Conservation (phyloP, 1,139 yeast species). For the Sugiyamaella grinbergsii region DNA sequence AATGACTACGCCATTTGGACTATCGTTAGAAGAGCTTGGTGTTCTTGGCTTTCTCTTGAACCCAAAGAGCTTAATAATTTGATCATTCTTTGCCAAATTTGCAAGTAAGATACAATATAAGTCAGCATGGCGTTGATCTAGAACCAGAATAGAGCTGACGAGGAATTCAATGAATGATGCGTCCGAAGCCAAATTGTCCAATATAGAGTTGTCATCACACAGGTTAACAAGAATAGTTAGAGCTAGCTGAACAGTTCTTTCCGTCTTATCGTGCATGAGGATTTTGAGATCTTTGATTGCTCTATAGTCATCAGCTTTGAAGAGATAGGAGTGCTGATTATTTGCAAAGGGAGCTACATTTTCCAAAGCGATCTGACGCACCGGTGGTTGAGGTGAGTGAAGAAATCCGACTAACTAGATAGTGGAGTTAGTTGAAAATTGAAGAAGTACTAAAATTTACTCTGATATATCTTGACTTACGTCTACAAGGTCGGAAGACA, state of each 20-base stretch:
- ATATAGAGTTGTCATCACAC: conserved; percentile 65
- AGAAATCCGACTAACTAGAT: conserved; percentile 65
- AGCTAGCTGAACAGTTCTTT: conserved; percentile 48
- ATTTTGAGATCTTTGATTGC: conserved; percentile 75
- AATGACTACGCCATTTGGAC: conserved; percentile 9
- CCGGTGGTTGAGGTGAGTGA: conserved; percentile 80
- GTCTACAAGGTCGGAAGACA: conserved; percentile 31
- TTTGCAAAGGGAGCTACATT: conserved; percentile 81
- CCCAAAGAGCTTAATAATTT: conserved; percentile 58
- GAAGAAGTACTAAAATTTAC: background rate
- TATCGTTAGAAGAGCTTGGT: conserved; percentile 7
- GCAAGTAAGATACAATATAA: conserved; percentile 81
- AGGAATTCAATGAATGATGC: conserved; percentile 58
- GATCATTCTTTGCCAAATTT: conserved; percentile 79
- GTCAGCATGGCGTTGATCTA: conserved; percentile 70
- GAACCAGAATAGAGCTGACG: conserved; percentile 53
- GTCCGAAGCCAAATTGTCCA: conserved; percentile 67
- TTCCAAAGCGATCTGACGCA: conserved; percentile 82
- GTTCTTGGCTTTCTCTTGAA: conserved; percentile 41
- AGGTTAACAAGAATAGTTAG: conserved; percentile 80
- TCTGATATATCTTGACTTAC: conserved; percentile 24
- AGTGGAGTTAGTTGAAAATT: background rate
- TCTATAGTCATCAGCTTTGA: conserved; percentile 67
- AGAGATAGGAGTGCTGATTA: conserved; percentile 64
- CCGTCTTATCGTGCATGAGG: conserved; percentile 48